Percentiles rank a stretch among this genome's conserved stretches.
These are phyloP conservation scores for Mortierella alpina DNA, from an alignment of 192 early-diverging fungal species.

Conservation along the genomic window DNA sequence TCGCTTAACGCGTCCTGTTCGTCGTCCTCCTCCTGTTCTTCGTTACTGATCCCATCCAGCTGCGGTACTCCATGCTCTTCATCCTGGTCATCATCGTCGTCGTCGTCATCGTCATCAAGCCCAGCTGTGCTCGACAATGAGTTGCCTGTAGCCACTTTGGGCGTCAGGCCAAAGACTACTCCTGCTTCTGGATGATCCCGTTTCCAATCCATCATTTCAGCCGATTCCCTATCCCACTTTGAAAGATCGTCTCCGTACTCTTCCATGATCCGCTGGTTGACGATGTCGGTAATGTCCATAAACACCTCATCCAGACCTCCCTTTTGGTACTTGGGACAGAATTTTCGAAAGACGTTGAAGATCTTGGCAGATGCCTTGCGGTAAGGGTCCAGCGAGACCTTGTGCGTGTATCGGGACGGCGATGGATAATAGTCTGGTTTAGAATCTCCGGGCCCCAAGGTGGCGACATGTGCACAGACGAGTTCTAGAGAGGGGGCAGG, in stretches of 20 bases:
- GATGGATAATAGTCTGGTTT: constrained; percentile 75
- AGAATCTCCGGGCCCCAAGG: constrained; percentile 74
- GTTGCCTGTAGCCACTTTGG: constrained; percentile 4
- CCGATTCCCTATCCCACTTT: constrained; percentile 37
- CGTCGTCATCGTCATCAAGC: constrained; percentile 3
- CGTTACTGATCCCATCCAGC: constrained; percentile 5
- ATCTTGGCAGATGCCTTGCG: constrained; percentile 77
- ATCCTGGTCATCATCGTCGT: background rate
- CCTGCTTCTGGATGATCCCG: constrained; percentile 58
- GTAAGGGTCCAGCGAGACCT: constrained; percentile 89
- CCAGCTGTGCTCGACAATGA: background rate
- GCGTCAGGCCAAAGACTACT: constrained; percentile 56
- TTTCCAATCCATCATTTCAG: constrained; percentile 45
- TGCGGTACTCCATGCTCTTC: background rate
- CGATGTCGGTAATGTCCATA: constrained; percentile 82
- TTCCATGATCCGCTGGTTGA: constrained; percentile 66
- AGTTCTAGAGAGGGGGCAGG: constrained; percentile 61
- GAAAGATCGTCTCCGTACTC: constrained; percentile 48
- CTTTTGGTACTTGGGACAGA: constrained; percentile 71
- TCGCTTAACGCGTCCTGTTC: constrained; percentile 7
- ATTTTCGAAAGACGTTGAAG: constrained; percentile 73
- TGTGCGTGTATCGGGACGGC: constrained; percentile 81
- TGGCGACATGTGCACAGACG: constrained; percentile 84
- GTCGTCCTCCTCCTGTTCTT: constrained; percentile 2
- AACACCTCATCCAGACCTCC: constrained; percentile 91